Evolutionary conservation across 805 yeast genomes (phyloP).

Genomic region (Hemisphaericaspora nanyangensis): DNA sequence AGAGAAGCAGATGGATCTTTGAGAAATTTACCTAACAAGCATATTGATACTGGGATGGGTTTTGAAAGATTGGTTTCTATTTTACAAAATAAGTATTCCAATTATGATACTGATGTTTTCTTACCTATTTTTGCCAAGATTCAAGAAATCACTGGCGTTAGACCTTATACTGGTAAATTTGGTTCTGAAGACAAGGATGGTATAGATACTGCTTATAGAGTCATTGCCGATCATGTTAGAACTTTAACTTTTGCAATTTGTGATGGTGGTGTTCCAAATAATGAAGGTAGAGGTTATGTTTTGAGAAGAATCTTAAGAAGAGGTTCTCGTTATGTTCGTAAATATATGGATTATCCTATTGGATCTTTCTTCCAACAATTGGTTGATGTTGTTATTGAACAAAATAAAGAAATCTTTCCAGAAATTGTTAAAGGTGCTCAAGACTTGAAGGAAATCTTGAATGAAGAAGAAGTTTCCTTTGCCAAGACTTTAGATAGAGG

Average conservation of each 20-base stretch:
- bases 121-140: conserved; percentile 81
- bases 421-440: conserved; percentile 72
- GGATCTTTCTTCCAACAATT: conserved; percentile 90
- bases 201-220: conserved; percentile 96
- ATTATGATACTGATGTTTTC: conserved; percentile 97
- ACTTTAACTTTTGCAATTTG: conserved; percentile 93
- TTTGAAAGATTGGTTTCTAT: conserved; percentile 95
- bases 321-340: conserved; percentile 95
- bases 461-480: conserved; percentile 94
- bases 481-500: conserved; percentile 97
- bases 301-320: conserved; percentile 95
- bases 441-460: conserved; percentile 81
- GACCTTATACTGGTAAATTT: conserved; percentile 88
- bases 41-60: conserved; percentile 98
- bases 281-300: conserved; percentile 98
- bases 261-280: conserved; percentile 99
- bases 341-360: conserved; percentile 92
- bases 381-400: conserved; percentile 89
- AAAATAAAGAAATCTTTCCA: conserved; percentile 86
- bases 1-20: conserved; percentile 85
- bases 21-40: conserved; percentile 86
- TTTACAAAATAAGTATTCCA: conserved; percentile 84
- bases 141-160: conserved; percentile 89
- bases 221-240: conserved; percentile 96
- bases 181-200: conserved; percentile 93